Conservation (phyloP, 306 rosid genomes). For the Psophocarpus tetragonolobus region DNA sequence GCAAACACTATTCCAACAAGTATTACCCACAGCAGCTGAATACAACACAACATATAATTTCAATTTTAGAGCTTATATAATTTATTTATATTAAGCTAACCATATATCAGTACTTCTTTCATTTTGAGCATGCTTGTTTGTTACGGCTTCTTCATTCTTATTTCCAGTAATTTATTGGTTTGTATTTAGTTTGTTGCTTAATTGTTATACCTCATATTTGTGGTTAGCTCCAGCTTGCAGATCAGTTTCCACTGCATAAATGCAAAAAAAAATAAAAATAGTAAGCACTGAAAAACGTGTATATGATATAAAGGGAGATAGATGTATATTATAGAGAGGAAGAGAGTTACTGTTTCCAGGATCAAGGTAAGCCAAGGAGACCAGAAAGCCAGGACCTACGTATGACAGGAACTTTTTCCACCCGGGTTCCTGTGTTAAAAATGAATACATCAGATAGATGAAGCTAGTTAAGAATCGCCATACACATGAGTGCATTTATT, state of each 20-base stretch:
- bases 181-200: not conserved
- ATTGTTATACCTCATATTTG: conserved; percentile 63
- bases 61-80: not conserved
- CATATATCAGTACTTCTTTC: not conserved
- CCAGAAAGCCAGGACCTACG: conserved; percentile 88
- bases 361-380: conserved; percentile 90
- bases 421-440: conserved; percentile 49
- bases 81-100: not conserved
- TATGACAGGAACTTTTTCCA: conserved; percentile 67
- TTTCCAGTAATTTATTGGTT: not conserved
- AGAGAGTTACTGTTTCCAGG: conserved; percentile 68
- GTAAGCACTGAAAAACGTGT: too few relatives aligned
- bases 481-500: not conserved
- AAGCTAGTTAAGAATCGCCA: not conserved
- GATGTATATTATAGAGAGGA: not conserved
- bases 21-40: conserved; percentile 89
- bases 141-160: not conserved
- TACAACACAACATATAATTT: not conserved
- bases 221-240: conserved; percentile 89
- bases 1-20: conserved; percentile 81
- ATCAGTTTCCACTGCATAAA: conserved; percentile 82
- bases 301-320: not conserved
- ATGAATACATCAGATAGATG: not conserved
- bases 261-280: not conserved
- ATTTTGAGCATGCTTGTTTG: not conserved